Percentiles rank a stretch among this genome's conserved stretches.
phyloP scores from a whole-genome alignment of 345 rosid species.

The Heritiera fomes region DNA sequence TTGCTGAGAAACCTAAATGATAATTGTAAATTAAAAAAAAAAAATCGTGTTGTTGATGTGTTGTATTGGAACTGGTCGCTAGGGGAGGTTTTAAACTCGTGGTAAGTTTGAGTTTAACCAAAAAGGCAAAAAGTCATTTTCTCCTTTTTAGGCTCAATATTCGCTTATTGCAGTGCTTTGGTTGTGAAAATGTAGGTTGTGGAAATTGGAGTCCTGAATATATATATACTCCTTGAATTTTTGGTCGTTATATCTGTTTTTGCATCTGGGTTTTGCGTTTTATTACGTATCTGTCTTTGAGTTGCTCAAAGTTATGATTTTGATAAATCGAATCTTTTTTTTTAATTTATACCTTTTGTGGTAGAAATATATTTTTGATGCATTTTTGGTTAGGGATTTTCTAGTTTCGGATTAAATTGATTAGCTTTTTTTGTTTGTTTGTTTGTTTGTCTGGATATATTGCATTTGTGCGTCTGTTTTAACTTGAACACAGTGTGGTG shows the following conservation, averaged over 20 bases:
- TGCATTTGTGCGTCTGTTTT: neutral
- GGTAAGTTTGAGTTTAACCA: too few relatives aligned
- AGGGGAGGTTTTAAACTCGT: too few relatives aligned
- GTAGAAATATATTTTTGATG: neutral
- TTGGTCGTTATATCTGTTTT: neutral
- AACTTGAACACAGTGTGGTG: neutral
- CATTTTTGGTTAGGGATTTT: slow-evolving; percentile 8
- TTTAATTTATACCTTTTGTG: neutral
- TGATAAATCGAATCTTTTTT: slow-evolving; percentile 6
- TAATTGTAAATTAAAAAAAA: too few relatives aligned
- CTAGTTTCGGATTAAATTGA: slow-evolving; percentile 4
- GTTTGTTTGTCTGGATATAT: neutral
- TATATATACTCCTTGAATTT: neutral
- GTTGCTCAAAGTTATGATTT: neutral
- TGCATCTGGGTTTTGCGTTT: neutral
- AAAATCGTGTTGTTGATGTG: too few relatives aligned
- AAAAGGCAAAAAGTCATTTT: too few relatives aligned
- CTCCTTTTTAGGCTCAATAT: too few relatives aligned
- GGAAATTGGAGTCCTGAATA: too few relatives aligned
- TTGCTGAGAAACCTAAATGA: too few relatives aligned
- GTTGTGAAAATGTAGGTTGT: too few relatives aligned
- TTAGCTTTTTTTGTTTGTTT: neutral
- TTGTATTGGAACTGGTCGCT: too few relatives aligned
- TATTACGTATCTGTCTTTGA: neutral
- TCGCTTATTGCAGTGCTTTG: too few relatives aligned